Conservation (phyloP, 192 early-diverging fungal species). For the Allomyces arbusculus region DNA sequence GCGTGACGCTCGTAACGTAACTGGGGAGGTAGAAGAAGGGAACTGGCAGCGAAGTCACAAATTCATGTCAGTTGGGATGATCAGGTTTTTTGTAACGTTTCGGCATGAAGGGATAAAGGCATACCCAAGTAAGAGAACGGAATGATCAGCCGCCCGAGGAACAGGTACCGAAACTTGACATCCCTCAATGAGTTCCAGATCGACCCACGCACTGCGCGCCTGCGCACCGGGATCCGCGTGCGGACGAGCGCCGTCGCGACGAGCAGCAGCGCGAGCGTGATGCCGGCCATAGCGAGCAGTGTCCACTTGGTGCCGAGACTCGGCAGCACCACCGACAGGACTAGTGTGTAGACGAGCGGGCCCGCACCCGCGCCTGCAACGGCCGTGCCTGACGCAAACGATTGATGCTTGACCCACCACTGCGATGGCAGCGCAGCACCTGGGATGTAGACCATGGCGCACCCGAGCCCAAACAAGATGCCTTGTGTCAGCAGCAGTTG, state of each 20-base stretch:
- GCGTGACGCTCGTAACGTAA: constrained; percentile 4
- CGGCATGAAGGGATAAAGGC: too few species aligned
- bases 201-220: constrained; percentile 5
- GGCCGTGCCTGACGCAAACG: constrained; percentile 51
- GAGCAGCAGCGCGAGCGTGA: constrained; percentile 19
- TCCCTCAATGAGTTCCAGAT: constrained; percentile 14
- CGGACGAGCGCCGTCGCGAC: constrained; percentile 17
- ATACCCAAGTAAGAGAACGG: constrained; percentile 16
- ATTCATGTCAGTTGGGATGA: too few species aligned
- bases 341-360: constrained; percentile 39
- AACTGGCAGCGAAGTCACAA: neutral
- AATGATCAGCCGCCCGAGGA: constrained; percentile 10
- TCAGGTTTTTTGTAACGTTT: too few species aligned
- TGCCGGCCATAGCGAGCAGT: constrained; percentile 40
- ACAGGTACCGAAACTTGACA: constrained; percentile 15
- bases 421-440: constrained; percentile 40
- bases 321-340: constrained; percentile 35
- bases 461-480: constrained; percentile 49
- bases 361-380: constrained; percentile 54
- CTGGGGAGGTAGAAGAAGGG: constrained; percentile 23
- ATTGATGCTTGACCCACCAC: constrained; percentile 45
- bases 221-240: constrained; percentile 8
- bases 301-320: constrained; percentile 36
- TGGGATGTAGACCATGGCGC: constrained; percentile 40
- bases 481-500: constrained; percentile 56